phyloP scores from a whole-genome alignment of 306 rosid species.

The Rosa lucieae region DNA sequence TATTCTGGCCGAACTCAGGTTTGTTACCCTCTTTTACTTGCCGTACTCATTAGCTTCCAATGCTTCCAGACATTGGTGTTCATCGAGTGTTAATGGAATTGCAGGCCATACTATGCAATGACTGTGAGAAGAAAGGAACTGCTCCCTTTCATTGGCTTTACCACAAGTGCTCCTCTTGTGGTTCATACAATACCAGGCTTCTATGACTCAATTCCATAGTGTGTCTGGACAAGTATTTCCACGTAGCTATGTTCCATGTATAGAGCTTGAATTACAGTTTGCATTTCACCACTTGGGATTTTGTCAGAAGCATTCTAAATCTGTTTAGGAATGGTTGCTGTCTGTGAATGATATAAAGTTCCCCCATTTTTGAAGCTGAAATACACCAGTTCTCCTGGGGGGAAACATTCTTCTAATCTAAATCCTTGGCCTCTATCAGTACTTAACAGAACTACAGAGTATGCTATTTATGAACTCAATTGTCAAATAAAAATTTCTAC shows the following conservation, averaged over 20 bases:
- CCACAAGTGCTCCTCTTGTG: constrained; percentile 80
- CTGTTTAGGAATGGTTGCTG: background rate
- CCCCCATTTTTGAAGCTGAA: background rate
- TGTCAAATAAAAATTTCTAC: background rate
- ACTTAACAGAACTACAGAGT: background rate
- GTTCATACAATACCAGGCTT: constrained; percentile 85
- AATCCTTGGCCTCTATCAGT: background rate
- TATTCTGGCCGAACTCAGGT: constrained; percentile 68
- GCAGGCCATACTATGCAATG: constrained; percentile 88
- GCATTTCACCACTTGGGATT: constrained; percentile 18
- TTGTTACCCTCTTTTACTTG: constrained; percentile 25
- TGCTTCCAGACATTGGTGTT: constrained; percentile 7
- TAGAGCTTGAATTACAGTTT: constrained; percentile 21
- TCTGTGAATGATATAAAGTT: background rate
- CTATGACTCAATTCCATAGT: constrained; percentile 39
- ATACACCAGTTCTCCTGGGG: background rate
- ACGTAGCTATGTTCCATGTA: constrained; percentile 28
- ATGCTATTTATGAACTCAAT: background rate
- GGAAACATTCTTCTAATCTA: background rate
- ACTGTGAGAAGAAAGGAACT: constrained; percentile 87
- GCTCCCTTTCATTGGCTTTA: constrained; percentile 82
- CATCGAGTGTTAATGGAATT: constrained; percentile 28
- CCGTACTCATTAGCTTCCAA: background rate
- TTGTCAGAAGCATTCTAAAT: constrained; percentile 14
- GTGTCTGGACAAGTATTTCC: constrained; percentile 25